Conservation (phyloP, 108 stramenopile species). For the Skeletonema grethae region DNA sequence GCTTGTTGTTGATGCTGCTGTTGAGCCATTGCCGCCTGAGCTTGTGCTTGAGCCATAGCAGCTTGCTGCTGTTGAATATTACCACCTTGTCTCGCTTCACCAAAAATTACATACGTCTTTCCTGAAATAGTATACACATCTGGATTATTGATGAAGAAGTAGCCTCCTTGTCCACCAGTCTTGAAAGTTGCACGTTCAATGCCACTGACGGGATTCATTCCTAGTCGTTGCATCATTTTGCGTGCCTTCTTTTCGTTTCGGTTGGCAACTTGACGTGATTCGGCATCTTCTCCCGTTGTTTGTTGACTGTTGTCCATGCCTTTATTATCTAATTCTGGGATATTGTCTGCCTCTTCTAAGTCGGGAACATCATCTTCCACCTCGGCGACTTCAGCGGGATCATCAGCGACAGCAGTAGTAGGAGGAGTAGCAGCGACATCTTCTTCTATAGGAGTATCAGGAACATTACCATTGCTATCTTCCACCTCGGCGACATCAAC, state of each 20-base stretch:
- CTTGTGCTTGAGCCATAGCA: constrained; percentile 41
- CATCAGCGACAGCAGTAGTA: not conserved
- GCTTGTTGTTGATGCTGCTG: not conserved
- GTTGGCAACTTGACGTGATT: constrained; percentile 45
- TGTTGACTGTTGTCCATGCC: not conserved
- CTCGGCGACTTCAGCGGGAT: not conserved
- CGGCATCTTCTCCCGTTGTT: constrained; percentile 10
- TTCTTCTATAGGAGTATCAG: not conserved
- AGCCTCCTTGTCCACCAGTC: constrained; percentile 62
- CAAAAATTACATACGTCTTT: constrained; percentile 84
- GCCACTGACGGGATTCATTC: constrained; percentile 68
- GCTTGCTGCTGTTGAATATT: constrained; percentile 62
- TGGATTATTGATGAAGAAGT: constrained; percentile 75
- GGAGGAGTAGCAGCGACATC: too few species aligned
- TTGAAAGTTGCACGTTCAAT: constrained; percentile 80
- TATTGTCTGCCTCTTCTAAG: constrained; percentile 24
- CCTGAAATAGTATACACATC: constrained; percentile 60
- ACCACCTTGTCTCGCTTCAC: constrained; percentile 54
- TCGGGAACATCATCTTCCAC: constrained; percentile 19
- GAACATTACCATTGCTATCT: constrained; percentile 5
- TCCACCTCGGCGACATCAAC: not conserved
- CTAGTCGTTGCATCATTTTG: constrained; percentile 81
- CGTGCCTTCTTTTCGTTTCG: constrained; percentile 88
- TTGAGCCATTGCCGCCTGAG: constrained; percentile 31
- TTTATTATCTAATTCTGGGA: constrained; percentile 25